A percentile compares a stretch with the other conserved stretches of the same genome.
These are phyloP conservation scores for Nannizziopsis arthrosporioides DNA, from an alignment of 2,329 filamentous ascomycete genomes.

Conservation along the genomic window DNA sequence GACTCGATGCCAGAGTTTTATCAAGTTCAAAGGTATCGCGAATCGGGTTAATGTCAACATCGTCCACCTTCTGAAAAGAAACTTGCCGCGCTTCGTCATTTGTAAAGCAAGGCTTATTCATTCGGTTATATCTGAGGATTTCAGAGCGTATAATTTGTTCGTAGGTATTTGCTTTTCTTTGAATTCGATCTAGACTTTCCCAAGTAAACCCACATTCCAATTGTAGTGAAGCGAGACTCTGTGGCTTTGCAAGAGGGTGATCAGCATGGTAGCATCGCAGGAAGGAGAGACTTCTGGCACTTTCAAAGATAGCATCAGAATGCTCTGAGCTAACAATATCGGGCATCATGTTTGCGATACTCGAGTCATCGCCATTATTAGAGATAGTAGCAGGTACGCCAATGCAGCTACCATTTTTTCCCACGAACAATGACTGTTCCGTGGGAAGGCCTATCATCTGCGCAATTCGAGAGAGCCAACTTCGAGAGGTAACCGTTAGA, in stretches of 20 bases:
- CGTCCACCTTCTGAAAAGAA: neutral
- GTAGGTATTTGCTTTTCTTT: slow-evolving; percentile 44
- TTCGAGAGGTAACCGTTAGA: slow-evolving; percentile 49
- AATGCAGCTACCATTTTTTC: slow-evolving; percentile 35
- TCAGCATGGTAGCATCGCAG: slow-evolving; percentile 58
- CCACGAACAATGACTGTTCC: slow-evolving; percentile 43
- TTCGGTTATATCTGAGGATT: slow-evolving; percentile 28
- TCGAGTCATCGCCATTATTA: slow-evolving; percentile 38
- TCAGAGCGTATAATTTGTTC: slow-evolving; percentile 28
- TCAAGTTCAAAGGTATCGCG: slow-evolving; percentile 11
- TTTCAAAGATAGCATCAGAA: slow-evolving; percentile 62
- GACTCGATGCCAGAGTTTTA: neutral
- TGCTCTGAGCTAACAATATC: slow-evolving; percentile 60
- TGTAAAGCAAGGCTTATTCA: slow-evolving; percentile 21
- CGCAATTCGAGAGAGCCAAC: slow-evolving; percentile 56
- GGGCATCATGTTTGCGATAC: slow-evolving; percentile 45
- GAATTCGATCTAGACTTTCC: slow-evolving; percentile 54
- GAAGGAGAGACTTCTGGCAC: slow-evolving; percentile 62
- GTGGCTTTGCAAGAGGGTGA: slow-evolving; percentile 52
- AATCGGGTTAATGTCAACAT: neutral
- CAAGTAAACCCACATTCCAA: slow-evolving; percentile 62
- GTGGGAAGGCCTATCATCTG: slow-evolving; percentile 62
- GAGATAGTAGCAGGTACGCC: neutral
- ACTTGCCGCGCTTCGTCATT: neutral
- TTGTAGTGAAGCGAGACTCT: slow-evolving; percentile 41